Conservation (phyloP, 208 protist species). For the Trichomonas tenax region DNA sequence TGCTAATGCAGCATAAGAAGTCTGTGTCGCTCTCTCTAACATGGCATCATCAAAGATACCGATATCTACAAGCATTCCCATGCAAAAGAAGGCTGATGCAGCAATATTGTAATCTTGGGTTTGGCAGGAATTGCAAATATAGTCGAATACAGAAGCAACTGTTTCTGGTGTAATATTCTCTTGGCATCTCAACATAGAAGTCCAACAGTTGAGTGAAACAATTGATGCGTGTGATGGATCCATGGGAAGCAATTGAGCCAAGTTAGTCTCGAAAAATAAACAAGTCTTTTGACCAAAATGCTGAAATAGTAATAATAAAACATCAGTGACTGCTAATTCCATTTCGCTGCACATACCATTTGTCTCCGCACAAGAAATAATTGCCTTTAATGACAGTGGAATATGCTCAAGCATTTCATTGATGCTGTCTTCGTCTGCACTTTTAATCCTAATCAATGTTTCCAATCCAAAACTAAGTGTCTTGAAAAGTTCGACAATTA, state of each 20-base stretch:
- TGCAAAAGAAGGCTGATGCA: background rate
- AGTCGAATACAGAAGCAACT: background rate
- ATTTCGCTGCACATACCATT: background rate
- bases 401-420: background rate
- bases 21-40: background rate
- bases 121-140: background rate
- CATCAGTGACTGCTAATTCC: background rate
- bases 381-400: background rate
- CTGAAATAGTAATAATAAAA: background rate
- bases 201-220: background rate
- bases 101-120: background rate
- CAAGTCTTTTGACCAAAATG: background rate
- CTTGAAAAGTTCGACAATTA: background rate
- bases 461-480: background rate
- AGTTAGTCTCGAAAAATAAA: background rate
- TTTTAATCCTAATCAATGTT: background rate
- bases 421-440: background rate
- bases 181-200: background rate
- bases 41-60: background rate
- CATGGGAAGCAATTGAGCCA: background rate
- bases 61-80: background rate
- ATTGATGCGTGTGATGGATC: background rate
- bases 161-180: background rate
- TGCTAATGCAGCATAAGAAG: background rate
- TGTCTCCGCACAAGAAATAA: background rate